Conservation (phyloP, 176 grass and related monocot species). For the Calamus simplicifolius region DNA sequence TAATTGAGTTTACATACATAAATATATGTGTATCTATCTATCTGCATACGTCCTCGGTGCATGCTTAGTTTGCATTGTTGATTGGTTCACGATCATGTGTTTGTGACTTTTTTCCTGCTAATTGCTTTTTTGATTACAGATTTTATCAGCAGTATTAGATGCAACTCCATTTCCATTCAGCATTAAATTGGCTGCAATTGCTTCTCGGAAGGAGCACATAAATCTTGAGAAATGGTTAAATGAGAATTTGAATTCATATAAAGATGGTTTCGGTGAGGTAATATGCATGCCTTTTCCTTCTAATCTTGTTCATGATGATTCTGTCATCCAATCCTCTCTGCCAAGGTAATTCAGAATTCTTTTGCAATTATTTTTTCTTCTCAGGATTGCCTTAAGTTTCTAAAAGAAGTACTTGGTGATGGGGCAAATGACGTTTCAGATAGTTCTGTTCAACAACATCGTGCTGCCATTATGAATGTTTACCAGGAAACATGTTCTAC, state of each 20-base stretch:
- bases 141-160: constrained; percentile 63
- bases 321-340: constrained; percentile 7
- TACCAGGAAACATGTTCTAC: constrained; percentile 52
- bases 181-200: constrained; percentile 67
- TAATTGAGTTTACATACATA: too few species aligned
- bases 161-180: constrained; percentile 59
- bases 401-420: constrained; percentile 57
- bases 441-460: constrained; percentile 31
- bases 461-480: constrained; percentile 29
- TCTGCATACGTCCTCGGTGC: too few species aligned
- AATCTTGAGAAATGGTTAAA: constrained; percentile 89
- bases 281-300: constrained; percentile 4
- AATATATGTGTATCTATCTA: too few species aligned
- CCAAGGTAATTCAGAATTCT: constrained; percentile 1
- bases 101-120: constrained; percentile 3
- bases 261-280: constrained; percentile 78
- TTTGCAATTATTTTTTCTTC: neutral
- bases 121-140: constrained; percentile 41
- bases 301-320: constrained; percentile 2
- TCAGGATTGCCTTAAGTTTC: constrained; percentile 71
- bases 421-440: constrained; percentile 29
- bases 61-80: too few species aligned
- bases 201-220: constrained; percentile 53
- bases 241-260: constrained; percentile 56
- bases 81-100: constrained; percentile 5